These are phyloP conservation scores for Aspergillus sp. DNA, from an alignment of 2,329 filamentous ascomycete genomes.

Conservation along the genomic window DNA sequence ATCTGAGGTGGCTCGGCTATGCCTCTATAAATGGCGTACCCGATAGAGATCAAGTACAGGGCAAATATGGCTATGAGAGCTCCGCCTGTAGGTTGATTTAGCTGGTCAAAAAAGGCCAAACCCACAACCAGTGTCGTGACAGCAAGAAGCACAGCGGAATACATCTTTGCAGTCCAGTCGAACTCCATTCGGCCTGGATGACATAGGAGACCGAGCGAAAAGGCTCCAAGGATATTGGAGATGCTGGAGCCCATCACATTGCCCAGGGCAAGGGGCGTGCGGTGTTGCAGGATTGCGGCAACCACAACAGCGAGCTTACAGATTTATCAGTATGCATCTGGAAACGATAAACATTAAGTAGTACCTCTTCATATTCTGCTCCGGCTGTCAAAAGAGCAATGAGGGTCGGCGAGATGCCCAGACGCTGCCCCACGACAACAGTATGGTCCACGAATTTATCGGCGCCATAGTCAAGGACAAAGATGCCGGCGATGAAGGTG, in stretches of 20 bases:
- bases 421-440: conserved; percentile 46
- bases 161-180: conserved; percentile 51
- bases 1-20: conserved; percentile 42
- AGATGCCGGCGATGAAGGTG: conserved; percentile 44
- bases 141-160: conserved; percentile 44
- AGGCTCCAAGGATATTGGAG: conserved; percentile 57
- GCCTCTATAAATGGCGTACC: conserved; percentile 48
- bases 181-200: conserved; percentile 38
- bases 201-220: conserved; percentile 53
- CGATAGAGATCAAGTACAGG: conserved; percentile 47
- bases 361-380: conserved; percentile 57
- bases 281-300: conserved; percentile 47
- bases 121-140: conserved; percentile 43
- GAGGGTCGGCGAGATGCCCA: conserved; percentile 48
- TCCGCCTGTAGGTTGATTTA: conserved; percentile 38
- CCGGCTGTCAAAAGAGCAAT: conserved; percentile 55
- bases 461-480: conserved; percentile 53
- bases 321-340: neutral
- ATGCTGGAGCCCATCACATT: conserved; percentile 57
- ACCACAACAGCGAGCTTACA: conserved; percentile 50
- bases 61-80: conserved; percentile 45
- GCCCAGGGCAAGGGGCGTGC: conserved; percentile 52
- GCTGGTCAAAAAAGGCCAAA: conserved; percentile 33
- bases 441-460: conserved; percentile 56
- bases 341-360: neutral